Conservation (phyloP, 176 grass and related monocot genomes). For the Aegilops umbellulata region DNA sequence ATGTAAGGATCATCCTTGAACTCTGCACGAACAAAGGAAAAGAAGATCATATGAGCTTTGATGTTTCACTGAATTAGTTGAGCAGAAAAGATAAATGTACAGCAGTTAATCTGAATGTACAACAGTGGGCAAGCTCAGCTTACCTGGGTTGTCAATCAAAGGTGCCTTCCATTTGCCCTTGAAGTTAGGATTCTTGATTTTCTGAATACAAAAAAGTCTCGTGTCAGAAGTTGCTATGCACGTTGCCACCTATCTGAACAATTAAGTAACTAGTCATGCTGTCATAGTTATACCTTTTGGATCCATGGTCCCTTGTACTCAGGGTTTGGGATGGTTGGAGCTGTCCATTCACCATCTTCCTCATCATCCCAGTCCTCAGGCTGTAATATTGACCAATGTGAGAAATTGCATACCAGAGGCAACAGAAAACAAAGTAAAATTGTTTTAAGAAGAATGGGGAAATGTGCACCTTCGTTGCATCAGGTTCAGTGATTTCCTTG, state of each 20-base stretch:
- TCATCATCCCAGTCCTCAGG: constrained; percentile 97
- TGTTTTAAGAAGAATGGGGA: not conserved
- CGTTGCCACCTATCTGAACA: not conserved
- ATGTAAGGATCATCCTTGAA: constrained; percentile 69
- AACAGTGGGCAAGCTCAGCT: not conserved
- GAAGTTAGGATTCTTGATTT: constrained; percentile 96
- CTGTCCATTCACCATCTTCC: constrained; percentile 97
- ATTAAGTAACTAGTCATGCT: not conserved
- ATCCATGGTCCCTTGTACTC: constrained; percentile 91
- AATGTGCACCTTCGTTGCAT: constrained; percentile 57
- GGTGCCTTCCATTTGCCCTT: constrained; percentile 97
- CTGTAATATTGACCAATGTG: constrained; percentile 27
- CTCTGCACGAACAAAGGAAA: constrained; percentile 32
- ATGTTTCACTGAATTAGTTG: not conserved
- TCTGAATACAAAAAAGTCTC: constrained; percentile 34
- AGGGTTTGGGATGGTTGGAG: constrained; percentile 85
- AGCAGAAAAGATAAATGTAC: not conserved
- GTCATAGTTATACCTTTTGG: constrained; percentile 57
- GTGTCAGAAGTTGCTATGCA: not conserved
- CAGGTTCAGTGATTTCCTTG: constrained; percentile 59
- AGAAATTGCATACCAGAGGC: not conserved
- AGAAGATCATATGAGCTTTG: not conserved
- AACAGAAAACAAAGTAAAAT: not conserved
- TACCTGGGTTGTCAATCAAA: constrained; percentile 93
- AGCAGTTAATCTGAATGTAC: not conserved